Evolutionary conservation across 768 basidiomycete species (phyloP).

Genomic region (Mycena metata): DNA sequence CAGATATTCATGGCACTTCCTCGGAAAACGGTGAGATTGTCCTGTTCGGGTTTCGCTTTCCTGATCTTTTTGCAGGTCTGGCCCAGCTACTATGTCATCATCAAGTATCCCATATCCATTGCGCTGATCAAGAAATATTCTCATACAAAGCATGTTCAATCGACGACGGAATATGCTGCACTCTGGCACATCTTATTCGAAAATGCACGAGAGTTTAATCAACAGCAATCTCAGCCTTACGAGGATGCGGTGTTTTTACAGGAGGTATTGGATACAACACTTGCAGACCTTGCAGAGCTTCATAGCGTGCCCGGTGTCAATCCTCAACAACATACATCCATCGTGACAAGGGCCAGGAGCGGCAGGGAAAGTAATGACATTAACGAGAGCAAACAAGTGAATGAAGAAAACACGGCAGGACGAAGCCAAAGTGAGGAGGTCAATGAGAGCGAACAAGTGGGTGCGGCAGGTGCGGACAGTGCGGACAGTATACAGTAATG

Average conservation of each 20-base stretch:
- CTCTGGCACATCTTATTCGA: conserved; percentile 15
- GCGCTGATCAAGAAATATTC: background rate
- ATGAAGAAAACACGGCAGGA: too few species aligned
- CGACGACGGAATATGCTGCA: conserved; percentile 6
- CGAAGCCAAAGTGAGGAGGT: too few species aligned
- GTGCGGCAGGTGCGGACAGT: too few species aligned
- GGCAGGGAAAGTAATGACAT: background rate
- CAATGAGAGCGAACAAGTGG: too few species aligned
- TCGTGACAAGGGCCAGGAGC: background rate
- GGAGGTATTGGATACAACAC: background rate
- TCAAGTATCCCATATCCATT: conserved; percentile 19
- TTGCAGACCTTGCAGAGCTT: background rate
- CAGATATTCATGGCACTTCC: conserved; percentile 21
- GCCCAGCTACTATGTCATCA: conserved; percentile 16
- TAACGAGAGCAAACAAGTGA: background rate
- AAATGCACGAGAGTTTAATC: conserved; percentile 12
- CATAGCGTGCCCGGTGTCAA: background rate
- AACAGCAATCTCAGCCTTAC: background rate
- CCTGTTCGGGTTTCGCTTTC: background rate
- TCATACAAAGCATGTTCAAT: background rate
- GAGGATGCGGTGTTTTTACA: conserved; percentile 4
- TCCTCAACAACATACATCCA: background rate
- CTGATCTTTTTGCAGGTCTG: background rate
- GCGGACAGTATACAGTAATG: too few species aligned
- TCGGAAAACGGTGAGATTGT: background rate